Evolutionary conservation across 176 grass and related monocot genomes (phyloP).

Genomic region (Puccinellia tenuiflora): DNA sequence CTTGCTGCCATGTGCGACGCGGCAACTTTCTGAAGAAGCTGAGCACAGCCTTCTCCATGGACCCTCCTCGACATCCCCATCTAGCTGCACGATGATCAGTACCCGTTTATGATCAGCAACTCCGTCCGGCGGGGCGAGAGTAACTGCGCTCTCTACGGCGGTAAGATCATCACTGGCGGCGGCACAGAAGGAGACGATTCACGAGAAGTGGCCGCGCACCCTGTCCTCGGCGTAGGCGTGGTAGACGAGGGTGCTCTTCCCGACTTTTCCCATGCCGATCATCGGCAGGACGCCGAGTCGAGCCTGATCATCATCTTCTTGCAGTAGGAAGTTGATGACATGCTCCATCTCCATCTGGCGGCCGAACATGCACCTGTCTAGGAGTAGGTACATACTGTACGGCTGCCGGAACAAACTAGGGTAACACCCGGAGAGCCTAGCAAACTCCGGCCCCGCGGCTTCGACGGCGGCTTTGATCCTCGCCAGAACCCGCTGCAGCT

Average conservation of each 20-base stretch:
- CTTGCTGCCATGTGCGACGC: background rate
- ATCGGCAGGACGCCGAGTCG: background rate
- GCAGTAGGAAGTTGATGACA: background rate
- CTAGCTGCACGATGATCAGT: background rate
- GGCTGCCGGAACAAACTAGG: background rate
- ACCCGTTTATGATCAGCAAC: background rate
- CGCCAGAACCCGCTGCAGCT: background rate
- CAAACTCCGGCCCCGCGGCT: background rate
- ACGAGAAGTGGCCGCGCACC: conserved; percentile 1
- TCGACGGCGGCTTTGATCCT: background rate
- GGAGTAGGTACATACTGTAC: background rate
- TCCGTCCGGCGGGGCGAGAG: rapidly evolving
- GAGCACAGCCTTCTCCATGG: background rate
- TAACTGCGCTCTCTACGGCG: background rate
- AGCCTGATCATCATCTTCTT: background rate
- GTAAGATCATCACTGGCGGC: background rate
- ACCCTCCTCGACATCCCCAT: background rate
- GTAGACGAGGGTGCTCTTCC: conserved; percentile 22
- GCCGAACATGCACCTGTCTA: conserved; percentile 7
- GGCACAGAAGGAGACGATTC: background rate
- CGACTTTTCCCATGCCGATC: background rate
- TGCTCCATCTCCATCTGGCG: background rate
- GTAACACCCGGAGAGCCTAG: background rate
- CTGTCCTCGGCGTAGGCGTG: conserved; percentile 14
- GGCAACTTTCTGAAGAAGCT: background rate